A percentile compares a stretch with the other conserved stretches of the same genome.
These are phyloP conservation scores for Limnomonas spitsbergensis DNA, from an alignment of 139 green algal genomes.

Conservation along the genomic window DNA sequence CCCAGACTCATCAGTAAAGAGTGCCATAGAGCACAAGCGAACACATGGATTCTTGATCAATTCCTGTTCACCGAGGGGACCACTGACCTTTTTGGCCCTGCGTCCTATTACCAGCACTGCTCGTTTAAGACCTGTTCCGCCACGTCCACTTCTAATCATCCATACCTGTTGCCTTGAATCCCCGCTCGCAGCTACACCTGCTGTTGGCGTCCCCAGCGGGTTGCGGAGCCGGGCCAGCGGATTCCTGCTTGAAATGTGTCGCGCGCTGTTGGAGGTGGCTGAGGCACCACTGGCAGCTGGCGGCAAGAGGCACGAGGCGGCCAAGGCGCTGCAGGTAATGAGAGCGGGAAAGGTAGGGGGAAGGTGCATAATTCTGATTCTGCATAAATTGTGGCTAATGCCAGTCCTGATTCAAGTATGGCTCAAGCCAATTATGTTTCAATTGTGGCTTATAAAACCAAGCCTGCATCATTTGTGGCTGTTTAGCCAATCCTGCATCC, in stretches of 20 bases:
- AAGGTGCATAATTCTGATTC: neutral
- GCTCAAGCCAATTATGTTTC: no score
- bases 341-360: neutral
- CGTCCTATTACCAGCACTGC: no score
- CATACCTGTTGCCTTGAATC: no score
- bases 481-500: neutral
- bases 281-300: neutral
- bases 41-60: no score
- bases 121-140: no score
- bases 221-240: neutral
- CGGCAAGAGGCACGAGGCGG: neutral
- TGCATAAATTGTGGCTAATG: neutral
- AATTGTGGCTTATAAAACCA: neutral
- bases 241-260: neutral
- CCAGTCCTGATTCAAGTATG: neutral
- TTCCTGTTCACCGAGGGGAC: no score
- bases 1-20: no score
- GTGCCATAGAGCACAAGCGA: no score
- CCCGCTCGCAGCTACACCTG: no score
- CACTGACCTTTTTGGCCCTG: no score
- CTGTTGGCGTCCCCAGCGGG: neutral
- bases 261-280: neutral
- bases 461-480: no score
- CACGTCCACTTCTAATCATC: no score
- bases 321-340: conserved; percentile 9